phyloP scores from a whole-genome alignment of 352 stramenopile species.

The Phytophthora foliorum region DNA sequence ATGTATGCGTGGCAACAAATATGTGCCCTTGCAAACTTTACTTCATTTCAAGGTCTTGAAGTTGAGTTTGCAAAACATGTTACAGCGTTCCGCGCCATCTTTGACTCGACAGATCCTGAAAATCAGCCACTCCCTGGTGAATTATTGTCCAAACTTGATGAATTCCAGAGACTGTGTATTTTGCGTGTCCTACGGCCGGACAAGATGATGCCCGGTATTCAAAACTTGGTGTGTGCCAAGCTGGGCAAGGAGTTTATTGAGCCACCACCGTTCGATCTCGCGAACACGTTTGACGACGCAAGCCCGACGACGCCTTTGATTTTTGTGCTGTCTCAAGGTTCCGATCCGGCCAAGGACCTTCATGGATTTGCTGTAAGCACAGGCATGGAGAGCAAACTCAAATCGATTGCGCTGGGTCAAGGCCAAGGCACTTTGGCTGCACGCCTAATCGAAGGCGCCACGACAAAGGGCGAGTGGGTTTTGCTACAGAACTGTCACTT shows the following conservation, averaged over 20 bases:
- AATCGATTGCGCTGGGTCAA: constrained; percentile 94
- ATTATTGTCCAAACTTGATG: constrained; percentile 68
- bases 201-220: constrained; percentile 92
- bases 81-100: constrained; percentile 68
- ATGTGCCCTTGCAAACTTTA: constrained; percentile 43
- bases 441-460: constrained; percentile 91
- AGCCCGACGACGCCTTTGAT: constrained; percentile 92
- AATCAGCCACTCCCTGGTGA: constrained; percentile 80
- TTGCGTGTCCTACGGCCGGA: constrained; percentile 85
- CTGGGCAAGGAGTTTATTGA: constrained; percentile 93
- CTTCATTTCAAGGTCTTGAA: constrained; percentile 46
- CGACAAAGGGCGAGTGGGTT: constrained; percentile 94
- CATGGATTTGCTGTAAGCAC: constrained; percentile 90
- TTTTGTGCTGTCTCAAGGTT: constrained; percentile 94
- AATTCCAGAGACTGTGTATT: constrained; percentile 86
- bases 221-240: constrained; percentile 90
- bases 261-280: constrained; percentile 91
- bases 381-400: constrained; percentile 90
- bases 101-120: constrained; percentile 88
- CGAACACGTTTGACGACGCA: constrained; percentile 93
- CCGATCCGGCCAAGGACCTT: constrained; percentile 94
- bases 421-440: constrained; percentile 94
- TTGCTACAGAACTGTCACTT: constrained; percentile 97
- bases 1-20: constrained; percentile 80
- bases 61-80: constrained; percentile 53